Base-by-base conservation (phyloP, 495 filamentous ascomycete species). In the Bryoglossum gracile region DNA sequence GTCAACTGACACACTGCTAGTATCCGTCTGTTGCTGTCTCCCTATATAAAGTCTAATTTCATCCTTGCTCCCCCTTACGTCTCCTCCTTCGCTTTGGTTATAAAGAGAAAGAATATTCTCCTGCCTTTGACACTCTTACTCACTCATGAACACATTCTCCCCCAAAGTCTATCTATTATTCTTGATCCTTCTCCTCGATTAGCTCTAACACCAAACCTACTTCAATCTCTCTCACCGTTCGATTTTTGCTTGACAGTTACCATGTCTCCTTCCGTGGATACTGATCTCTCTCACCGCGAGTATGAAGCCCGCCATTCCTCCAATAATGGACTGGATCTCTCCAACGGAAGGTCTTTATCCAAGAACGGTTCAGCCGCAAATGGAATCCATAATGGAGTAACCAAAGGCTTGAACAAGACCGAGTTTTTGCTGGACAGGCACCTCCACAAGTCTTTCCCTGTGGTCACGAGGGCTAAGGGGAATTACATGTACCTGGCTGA, bases 401-500 rank as follows among this genome's bases (percentile, higher is more conserved):
- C 24, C 10, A 25, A 43, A n/a, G 43, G 39, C 14, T 23, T 16
- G 8, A 46, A 46, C 19, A 21, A 17, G 30, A 34, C 45, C 19
- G 46, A 41, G 17, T 61, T 50, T 25, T 43, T 40, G 3, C 34
- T 61, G 3, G 52, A 56, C 21, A 38, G 58, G 9, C 28, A 58
- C 37, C 35, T 61, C 1, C 47, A 61, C 30, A 54, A 56, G 24
- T 26, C 47, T 6, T 56, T 51, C 25, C 58, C 51, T 8, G 16
- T 53, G 4, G 49, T 58, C 6, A 34, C 37, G n/a, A 14, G 40
- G 4, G 54, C 36, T 3, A 43, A 55, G 16, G 59, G 59, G n/a
- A 62, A 51, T 42, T 47, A 48, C 16, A 18, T 58, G 2, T 32
- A 51, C 10, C 49, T 85, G 2, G 74, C 73, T 42, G 72, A 84